Evolutionary conservation across 352 stramenopile genomes (phyloP), one percentile per base, ranked within the genome.

Genomic region (Phytophthora syringae): DNA sequence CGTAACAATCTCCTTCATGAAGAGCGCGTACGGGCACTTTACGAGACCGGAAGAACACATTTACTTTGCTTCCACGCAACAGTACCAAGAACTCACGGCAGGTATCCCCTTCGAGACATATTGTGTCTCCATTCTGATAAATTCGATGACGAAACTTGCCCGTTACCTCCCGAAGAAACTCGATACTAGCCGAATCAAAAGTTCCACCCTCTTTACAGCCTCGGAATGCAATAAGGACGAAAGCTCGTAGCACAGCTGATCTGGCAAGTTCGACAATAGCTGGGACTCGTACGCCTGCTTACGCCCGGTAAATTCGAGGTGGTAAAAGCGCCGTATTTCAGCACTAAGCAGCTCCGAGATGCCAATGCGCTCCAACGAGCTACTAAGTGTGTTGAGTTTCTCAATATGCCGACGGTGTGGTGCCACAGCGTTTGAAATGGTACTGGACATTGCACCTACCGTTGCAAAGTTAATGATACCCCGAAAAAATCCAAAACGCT

Each of bases 391-490:
- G 30, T 90, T 91, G 18, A 94, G 56, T 18, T 84, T 84, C 52
- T 94, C 86, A 3, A 92, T 76, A 24, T 88, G 72, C 28, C 90
- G 79, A 20, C 86, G 86, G 50, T 88, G 78, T 0, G 68, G 70
- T 0, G 83, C 84, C 30, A 90, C 77, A 1, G 88, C 71, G n/a
- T 84, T 90, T 1, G 83, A 80, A 52, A 94, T 89, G 0, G 80
- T 92, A 42, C 79, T 92, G 3, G 84, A 94, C 79, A 94, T 94
- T 1, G 86, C 86, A 1, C 84, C 86, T 1, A 94, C 77, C 10
- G 91, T 79, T 5, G 71, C 83, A 64, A 92, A 94, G 58, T 94
- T 94, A 52, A 94, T 78, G 25, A 93, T 78, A 2, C 82, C 82
- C 81, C 0, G 91, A 40, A 54, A 89, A 94, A 52, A 92, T 89